Percentiles rank a stretch among this genome's conserved stretches.
These are phyloP conservation scores for Striga hermonthica DNA, from an alignment of 305 asterid species.

Conservation along the genomic window DNA sequence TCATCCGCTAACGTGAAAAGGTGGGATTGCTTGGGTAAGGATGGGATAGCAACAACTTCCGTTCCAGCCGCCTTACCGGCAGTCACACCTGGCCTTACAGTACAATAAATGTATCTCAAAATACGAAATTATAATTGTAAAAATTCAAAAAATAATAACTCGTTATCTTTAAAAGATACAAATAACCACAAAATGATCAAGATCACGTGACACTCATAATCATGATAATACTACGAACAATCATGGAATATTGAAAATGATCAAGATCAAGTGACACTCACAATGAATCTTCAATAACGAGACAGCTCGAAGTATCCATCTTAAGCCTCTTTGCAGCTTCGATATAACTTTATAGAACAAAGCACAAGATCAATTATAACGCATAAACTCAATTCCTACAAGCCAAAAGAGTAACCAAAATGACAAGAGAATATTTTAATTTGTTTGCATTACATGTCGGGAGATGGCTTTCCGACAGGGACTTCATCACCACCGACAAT, in stretches of 20 bases:
- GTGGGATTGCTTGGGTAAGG: slow-evolving; percentile 55
- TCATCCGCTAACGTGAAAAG: slow-evolving; percentile 64
- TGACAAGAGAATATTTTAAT: slow-evolving; percentile 19
- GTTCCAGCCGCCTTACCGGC: slow-evolving; percentile 92
- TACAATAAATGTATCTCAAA: no score
- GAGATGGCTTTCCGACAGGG: slow-evolving; percentile 84
- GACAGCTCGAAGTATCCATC: slow-evolving; percentile 61
- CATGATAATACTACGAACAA: neutral
- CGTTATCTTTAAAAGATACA: neutral
- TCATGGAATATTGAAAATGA: no score
- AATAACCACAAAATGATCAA: neutral
- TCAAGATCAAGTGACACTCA: slow-evolving; percentile 33
- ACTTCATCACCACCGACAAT: slow-evolving; percentile 91
- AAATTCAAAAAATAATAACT: neutral
- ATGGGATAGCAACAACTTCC: slow-evolving; percentile 90
- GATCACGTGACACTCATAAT: neutral
- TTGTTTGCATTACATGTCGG: slow-evolving; percentile 64
- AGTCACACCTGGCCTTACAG: slow-evolving; percentile 64
- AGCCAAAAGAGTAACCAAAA: slow-evolving; percentile 1
- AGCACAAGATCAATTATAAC: neutral
- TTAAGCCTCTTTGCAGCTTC: slow-evolving; percentile 88
- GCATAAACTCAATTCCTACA: neutral
- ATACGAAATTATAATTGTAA: slow-evolving; percentile 29
- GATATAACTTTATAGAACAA: slow-evolving; percentile 47
- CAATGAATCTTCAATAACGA: slow-evolving; percentile 93